Conservation (phyloP, 202 grass and related monocot species). For the Carex sylvatica region DNA sequence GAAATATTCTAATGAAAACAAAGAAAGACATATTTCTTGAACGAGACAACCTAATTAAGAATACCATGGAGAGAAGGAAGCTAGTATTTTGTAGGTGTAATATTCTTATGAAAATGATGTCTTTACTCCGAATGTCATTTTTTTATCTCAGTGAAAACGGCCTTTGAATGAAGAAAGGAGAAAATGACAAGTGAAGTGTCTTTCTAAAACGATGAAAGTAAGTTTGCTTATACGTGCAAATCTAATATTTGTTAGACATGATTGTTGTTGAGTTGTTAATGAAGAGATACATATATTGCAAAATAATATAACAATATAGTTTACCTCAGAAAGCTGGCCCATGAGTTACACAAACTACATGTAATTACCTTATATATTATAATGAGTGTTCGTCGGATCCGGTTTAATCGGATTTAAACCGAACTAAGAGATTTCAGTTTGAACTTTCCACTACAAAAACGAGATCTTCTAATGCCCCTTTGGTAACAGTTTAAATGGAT, state of each 20-base stretch:
- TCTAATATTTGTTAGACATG: neutral
- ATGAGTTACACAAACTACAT: neutral
- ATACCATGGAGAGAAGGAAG: constrained; percentile 2
- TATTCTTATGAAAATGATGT: constrained; percentile 12
- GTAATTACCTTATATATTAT: too few relatives aligned
- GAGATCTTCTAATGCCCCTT: too few relatives aligned
- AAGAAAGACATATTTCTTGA: neutral
- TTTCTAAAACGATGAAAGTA: neutral
- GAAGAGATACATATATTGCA: neutral
- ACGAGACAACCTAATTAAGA: neutral
- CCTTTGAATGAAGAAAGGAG: neutral
- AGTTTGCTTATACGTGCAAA: neutral
- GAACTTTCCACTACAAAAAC: too few relatives aligned
- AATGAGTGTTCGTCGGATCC: too few relatives aligned
- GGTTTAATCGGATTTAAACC: too few relatives aligned
- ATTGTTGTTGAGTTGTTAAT: neutral
- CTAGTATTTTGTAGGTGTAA: neutral
- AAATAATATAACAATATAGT: neutral
- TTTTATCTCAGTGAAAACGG: constrained; percentile 10
- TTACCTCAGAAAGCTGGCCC: neutral
- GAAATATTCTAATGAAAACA: neutral
- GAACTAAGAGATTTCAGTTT: too few relatives aligned
- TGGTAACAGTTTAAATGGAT: too few relatives aligned
- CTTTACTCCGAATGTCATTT: neutral
- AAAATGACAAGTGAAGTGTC: neutral